Evolutionary conservation across 1,284 basidiomycete species (phyloP).

Genomic region (Pascua sp.): DNA sequence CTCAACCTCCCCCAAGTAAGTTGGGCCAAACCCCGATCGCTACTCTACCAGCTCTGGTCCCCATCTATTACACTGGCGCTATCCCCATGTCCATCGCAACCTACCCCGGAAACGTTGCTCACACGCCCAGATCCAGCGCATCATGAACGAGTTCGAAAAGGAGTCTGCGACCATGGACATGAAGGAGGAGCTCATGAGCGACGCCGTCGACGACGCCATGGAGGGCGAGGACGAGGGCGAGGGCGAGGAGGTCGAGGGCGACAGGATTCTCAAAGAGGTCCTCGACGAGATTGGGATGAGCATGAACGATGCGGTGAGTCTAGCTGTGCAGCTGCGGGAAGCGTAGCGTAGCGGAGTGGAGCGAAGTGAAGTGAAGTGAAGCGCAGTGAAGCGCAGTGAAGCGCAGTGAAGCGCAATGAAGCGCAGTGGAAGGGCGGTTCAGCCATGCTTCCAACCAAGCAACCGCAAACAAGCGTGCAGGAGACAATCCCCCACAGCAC

Average conservation of each 20-base stretch:
- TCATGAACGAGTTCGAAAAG: conserved; percentile 97
- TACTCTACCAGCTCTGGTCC: background rate
- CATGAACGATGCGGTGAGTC: conserved; percentile 78
- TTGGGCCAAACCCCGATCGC: background rate
- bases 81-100: too few relatives aligned
- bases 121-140: conserved; percentile 70
- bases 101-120: too few relatives aligned
- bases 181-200: conserved; percentile 99
- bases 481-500: too few relatives aligned
- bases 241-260: conserved; percentile 81
- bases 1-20: conserved; percentile 74
- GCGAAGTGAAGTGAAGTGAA: background rate
- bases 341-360: background rate
- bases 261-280: conserved; percentile 93
- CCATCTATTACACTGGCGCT: too few relatives aligned
- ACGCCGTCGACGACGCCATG: conserved; percentile 98
- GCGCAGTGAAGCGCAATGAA: background rate
- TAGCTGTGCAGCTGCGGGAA: too few relatives aligned
- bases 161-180: conserved; percentile 99
- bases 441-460: too few relatives aligned
- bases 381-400: too few relatives aligned
- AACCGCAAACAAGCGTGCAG: too few relatives aligned
- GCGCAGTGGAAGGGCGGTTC: background rate
- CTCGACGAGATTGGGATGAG: conserved; percentile 95
- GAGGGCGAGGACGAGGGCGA: conserved; percentile 88